phyloP scores from a whole-genome alignment of 1,284 basidiomycete genomes.

The Cryptococcus sp. region DNA sequence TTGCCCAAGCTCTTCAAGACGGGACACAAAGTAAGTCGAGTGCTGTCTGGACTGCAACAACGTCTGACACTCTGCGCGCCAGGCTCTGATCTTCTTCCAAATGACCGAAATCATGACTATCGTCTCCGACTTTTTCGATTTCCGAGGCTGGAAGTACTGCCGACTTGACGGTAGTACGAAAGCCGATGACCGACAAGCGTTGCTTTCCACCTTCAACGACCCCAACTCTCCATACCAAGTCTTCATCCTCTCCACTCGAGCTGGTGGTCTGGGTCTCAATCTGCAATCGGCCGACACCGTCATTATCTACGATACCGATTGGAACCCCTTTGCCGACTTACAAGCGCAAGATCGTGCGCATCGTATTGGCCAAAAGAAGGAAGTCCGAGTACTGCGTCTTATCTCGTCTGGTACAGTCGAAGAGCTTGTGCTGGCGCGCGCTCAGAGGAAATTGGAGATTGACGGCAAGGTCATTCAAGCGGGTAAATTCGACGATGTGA shows the following conservation, averaged over 20 bases:
- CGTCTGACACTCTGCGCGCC: background rate
- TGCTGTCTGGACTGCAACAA: too few species aligned
- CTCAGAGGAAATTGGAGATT: slow-evolving; percentile 95
- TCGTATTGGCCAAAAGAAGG: slow-evolving; percentile 99
- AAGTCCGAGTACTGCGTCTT: slow-evolving; percentile 93
- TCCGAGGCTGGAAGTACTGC: slow-evolving; percentile 86
- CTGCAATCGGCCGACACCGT: slow-evolving; percentile 98
- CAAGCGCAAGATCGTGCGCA: slow-evolving; percentile 81
- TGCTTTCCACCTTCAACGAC: slow-evolving; percentile 90
- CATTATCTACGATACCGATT: slow-evolving; percentile 75
- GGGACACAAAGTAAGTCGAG: slow-evolving; percentile 73
- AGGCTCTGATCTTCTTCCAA: slow-evolving; percentile 93
- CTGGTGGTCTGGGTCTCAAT: slow-evolving; percentile 96
- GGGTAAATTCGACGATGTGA: slow-evolving; percentile 98
- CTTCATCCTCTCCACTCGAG: slow-evolving; percentile 94
- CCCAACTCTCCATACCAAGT: slow-evolving; percentile 86
- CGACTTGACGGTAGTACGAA: slow-evolving; percentile 98
- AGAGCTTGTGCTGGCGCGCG: slow-evolving; percentile 93
- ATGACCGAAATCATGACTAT: slow-evolving; percentile 99
- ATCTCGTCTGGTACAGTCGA: slow-evolving; percentile 98
- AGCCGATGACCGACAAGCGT: slow-evolving; percentile 91
- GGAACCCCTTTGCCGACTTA: slow-evolving; percentile 97
- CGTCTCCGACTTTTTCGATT: slow-evolving; percentile 96
- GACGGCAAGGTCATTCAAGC: slow-evolving; percentile 99
- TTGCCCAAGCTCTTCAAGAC: slow-evolving; percentile 93